Percentiles rank a stretch among this genome's conserved stretches.
phyloP scores from a whole-genome alignment of 2,329 filamentous ascomycete genomes.

The Ophiosphaerella herpotricha region DNA sequence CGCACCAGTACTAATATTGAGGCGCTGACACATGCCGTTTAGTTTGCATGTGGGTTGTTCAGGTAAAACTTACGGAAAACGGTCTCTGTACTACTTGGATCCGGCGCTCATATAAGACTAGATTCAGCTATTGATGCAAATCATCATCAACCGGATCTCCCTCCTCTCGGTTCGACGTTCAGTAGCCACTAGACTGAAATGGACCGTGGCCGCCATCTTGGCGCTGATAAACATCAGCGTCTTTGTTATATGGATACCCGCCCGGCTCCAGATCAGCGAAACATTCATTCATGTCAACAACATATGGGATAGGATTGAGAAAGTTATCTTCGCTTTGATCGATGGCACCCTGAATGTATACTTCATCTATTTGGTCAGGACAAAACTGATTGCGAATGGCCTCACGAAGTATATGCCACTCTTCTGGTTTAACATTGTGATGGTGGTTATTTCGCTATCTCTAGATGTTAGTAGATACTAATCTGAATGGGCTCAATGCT shows the following conservation, averaged over 20 bases:
- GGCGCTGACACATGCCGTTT: slow-evolving; percentile 6
- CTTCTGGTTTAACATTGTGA: slow-evolving; percentile 31
- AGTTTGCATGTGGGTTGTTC: slow-evolving; percentile 31
- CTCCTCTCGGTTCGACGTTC: slow-evolving; percentile 22
- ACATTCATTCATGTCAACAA: slow-evolving; percentile 27
- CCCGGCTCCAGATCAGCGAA: slow-evolving; percentile 28
- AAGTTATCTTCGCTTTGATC: slow-evolving; percentile 28
- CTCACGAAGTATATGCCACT: slow-evolving; percentile 32
- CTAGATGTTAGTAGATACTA: slow-evolving; percentile 18
- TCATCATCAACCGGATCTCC: slow-evolving; percentile 33
- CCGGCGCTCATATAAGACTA: slow-evolving; percentile 6
- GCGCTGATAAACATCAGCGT: slow-evolving; percentile 37
- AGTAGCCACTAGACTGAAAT: slow-evolving; percentile 12
- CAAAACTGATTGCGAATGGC: slow-evolving; percentile 31
- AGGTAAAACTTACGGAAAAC: too few relatives aligned
- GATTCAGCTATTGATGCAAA: slow-evolving; percentile 36
- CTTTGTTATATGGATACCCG: slow-evolving; percentile 35
- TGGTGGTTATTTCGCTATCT: slow-evolving; percentile 30
- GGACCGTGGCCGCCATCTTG: slow-evolving; percentile 22
- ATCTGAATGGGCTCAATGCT: too few relatives aligned
- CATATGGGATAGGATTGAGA: slow-evolving; percentile 34
- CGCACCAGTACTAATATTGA: too few relatives aligned
- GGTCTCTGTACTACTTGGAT: too few relatives aligned
- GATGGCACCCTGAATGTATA: slow-evolving; percentile 32
- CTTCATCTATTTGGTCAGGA: slow-evolving; percentile 31